Evolutionary conservation across 805 yeast genomes (phyloP).

Genomic region (Allodekkera sacchari): DNA sequence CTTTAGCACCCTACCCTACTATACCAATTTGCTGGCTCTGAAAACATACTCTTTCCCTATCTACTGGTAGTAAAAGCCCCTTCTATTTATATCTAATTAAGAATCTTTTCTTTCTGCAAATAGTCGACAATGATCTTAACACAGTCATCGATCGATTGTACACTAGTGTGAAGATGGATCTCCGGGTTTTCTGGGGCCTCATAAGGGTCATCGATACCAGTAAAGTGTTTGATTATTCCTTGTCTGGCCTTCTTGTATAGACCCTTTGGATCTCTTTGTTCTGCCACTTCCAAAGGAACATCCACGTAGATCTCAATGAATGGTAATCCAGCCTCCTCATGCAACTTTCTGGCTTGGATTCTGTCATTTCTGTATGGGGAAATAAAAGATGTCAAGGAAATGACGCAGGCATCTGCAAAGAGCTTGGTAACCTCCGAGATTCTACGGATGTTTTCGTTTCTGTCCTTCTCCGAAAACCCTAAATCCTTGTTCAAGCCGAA

Average conservation of each 20-base stretch:
- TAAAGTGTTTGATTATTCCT: slow-evolving; percentile 87
- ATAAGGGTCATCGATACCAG: slow-evolving; percentile 94
- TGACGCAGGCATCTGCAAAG: slow-evolving; percentile 86
- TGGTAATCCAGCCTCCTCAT: slow-evolving; percentile 64
- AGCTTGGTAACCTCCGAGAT: slow-evolving; percentile 90
- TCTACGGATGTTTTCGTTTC: slow-evolving; percentile 92
- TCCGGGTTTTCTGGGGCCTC: slow-evolving; percentile 88
- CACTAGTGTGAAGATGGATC: slow-evolving; percentile 68
- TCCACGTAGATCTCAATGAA: slow-evolving; percentile 89
- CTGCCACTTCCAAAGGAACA: slow-evolving; percentile 91
- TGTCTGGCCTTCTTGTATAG: slow-evolving; percentile 94
- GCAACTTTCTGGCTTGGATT: slow-evolving; percentile 77
- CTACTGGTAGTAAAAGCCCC: neutral
- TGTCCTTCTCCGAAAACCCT: slow-evolving; percentile 85
- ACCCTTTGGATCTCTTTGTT: slow-evolving; percentile 96
- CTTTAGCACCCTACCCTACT: no score
- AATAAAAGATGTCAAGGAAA: slow-evolving; percentile 86
- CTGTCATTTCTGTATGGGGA: slow-evolving; percentile 86
- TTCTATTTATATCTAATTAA: neutral
- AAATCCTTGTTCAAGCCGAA: slow-evolving; percentile 93
- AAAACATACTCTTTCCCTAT: no score
- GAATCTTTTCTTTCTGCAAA: slow-evolving; percentile 25
- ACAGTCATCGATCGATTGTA: slow-evolving; percentile 68
- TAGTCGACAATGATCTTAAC: slow-evolving; percentile 66
- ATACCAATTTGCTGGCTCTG: no score